A percentile compares a stretch with the other conserved stretches of the same genome.
These are phyloP conservation scores for Mycosphaerella arachidis DNA, from an alignment of 2,329 filamentous ascomycete genomes.

Conservation along the genomic window DNA sequence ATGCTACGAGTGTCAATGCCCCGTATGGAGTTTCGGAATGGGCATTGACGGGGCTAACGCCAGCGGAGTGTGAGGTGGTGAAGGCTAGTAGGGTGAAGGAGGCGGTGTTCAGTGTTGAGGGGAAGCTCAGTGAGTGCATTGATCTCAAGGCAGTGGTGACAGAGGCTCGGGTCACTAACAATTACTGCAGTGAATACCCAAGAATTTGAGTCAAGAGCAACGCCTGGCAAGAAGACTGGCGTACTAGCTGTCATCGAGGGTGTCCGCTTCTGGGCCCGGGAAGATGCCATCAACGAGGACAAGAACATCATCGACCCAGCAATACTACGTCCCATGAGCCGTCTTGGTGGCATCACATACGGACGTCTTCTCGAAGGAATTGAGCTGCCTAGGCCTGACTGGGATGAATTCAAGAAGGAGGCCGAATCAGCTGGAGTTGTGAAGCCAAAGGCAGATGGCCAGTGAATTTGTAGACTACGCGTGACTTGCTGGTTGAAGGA, in stretches of 20 bases:
- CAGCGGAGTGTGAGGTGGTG: slow-evolving; percentile 61
- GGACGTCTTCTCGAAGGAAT: slow-evolving; percentile 63
- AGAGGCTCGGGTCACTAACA: background rate
- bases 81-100: slow-evolving; percentile 71
- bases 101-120: slow-evolving; percentile 78
- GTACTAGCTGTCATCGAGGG: slow-evolving; percentile 77
- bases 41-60: slow-evolving; percentile 70
- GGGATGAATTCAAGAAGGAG: slow-evolving; percentile 48
- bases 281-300: slow-evolving; percentile 80
- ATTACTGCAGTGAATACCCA: slow-evolving; percentile 51
- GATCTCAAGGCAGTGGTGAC: background rate
- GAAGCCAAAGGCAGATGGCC: slow-evolving; percentile 42
- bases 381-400: slow-evolving; percentile 62
- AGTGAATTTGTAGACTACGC: slow-evolving; percentile 26
- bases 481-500: slow-evolving; percentile 2
- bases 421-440: slow-evolving; percentile 52
- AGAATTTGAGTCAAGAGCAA: slow-evolving; percentile 71
- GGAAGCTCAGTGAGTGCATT: slow-evolving; percentile 52
- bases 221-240: slow-evolving; percentile 68
- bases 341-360: slow-evolving; percentile 84
- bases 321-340: slow-evolving; percentile 67
- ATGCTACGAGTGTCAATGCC: slow-evolving; percentile 71
- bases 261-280: slow-evolving; percentile 79
- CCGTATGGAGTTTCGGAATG: slow-evolving; percentile 76
- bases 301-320: slow-evolving; percentile 67